Conservation (phyloP, 768 basidiomycete genomes). For the Tephrocybe sp. region DNA sequence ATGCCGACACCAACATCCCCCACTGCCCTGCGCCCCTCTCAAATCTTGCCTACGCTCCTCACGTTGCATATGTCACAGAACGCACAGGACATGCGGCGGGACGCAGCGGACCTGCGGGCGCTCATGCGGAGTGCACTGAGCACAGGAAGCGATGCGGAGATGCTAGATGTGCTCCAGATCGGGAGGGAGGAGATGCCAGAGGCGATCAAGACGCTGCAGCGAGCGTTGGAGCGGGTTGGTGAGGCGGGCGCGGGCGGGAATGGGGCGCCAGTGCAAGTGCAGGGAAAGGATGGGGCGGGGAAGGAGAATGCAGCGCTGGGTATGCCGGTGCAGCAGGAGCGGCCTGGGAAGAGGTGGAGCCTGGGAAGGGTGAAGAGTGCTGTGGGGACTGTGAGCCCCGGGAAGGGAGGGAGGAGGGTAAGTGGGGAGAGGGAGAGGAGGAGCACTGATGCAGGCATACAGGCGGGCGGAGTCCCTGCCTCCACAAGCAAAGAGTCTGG, state of each 20-base stretch:
- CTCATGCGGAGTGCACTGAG: constrained; percentile 60
- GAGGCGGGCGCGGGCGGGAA: constrained; percentile 17
- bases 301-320: not conserved
- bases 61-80: constrained; percentile 37
- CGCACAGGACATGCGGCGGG: constrained; percentile 46
- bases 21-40: constrained; percentile 6
- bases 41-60: constrained; percentile 23
- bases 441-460: not conserved
- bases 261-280: constrained; percentile 7
- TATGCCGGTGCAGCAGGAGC: too few relatives aligned
- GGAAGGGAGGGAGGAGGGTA: constrained; percentile 9
- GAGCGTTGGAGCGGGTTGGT: constrained; percentile 54
- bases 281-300: not conserved
- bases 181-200: constrained; percentile 73
- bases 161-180: constrained; percentile 63
- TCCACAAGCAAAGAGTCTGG: too few relatives aligned
- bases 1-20: constrained; percentile 5
- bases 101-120: constrained; percentile 54
- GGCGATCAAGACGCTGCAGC: constrained; percentile 77
- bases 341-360: not conserved
- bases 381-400: not conserved
- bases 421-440: not conserved
- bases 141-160: constrained; percentile 59
- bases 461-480: too few relatives aligned
- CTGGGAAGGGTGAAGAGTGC: not conserved